Base-by-base conservation (phyloP, 2,329 filamentous ascomycete species). In the Colletotrichum theobromicola region DNA sequence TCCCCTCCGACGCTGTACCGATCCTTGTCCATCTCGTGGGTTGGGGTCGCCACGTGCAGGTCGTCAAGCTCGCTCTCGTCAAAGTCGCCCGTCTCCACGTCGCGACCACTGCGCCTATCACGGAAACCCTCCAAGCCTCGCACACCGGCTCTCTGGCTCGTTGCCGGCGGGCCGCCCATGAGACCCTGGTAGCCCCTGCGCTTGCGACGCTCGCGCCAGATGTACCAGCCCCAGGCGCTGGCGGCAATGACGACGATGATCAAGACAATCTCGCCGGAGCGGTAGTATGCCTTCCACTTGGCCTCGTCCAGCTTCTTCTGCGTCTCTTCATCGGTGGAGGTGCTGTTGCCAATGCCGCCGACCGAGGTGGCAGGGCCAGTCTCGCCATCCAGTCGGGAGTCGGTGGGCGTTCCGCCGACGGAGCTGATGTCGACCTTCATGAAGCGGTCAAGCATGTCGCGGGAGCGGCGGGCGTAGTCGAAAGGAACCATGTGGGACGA, bases 401-500 rank as follows among this genome's bases (percentile, higher is more conserved):
- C 94, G 1, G 93, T 90, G 0, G 95, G 95, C 66, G 87, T 86
- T 65, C 95, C 96, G 73, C 96, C 96, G 77, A 98, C 97, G 80
- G 91, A 93, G 79, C 91, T 94, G 77, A 98, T 97, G 81, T 98
- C 95, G 53, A 99, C 95, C 63, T 92, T 91, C 90, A 98, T 95
- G 85, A 99, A 98, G 53, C 97, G 94, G 84, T 99, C 96, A 18
- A 99, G 92, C 97, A 99, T 99, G 83, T 98, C 97, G 76, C 96
- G 92, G 24, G 93, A 94, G 75, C 95, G 93, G 62, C 95, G 92
- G 2, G 96, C 93, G 79, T 94, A 94, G 84, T 99, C 96, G 81
- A 97, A 98, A 1, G 97, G 97, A 2, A 99, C 97, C 97, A 99
- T 99, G 84, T 99, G 97, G 64, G 94, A 98, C 18, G 95, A 93